Conservation (phyloP, 106 monocot genomes). For the Dendrobium officinale region DNA sequence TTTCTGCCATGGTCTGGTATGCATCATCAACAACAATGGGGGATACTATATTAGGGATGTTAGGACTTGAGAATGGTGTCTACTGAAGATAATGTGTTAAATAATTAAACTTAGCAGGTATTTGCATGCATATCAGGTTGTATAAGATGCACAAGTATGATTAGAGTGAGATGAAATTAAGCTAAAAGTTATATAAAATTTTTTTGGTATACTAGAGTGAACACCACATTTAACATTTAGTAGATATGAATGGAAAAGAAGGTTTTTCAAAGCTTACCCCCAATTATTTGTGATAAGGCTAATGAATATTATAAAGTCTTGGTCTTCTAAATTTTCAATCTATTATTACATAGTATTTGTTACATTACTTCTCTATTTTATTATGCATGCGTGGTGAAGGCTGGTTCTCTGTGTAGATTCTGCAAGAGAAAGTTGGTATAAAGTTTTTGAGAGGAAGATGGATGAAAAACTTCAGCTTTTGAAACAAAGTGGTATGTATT, state of each 20-base stretch:
- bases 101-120: neutral
- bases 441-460: slow-evolving; percentile 75
- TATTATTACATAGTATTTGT: neutral
- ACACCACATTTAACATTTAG: neutral
- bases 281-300: neutral
- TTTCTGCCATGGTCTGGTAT: neutral
- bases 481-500: slow-evolving; percentile 77
- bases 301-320: neutral
- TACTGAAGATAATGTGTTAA: neutral
- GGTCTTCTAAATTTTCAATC: neutral
- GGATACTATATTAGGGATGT: neutral
- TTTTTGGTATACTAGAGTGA: neutral
- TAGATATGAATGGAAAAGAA: neutral
- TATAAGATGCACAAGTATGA: neutral
- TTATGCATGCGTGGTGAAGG: neutral
- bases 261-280: neutral
- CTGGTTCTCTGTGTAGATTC: slow-evolving; percentile 51
- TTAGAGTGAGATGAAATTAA: neutral
- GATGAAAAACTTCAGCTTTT: slow-evolving; percentile 61
- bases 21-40: neutral
- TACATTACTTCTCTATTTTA: neutral
- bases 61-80: neutral
- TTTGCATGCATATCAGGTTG: neutral
- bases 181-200: neutral
- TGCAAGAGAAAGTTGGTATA: slow-evolving; percentile 38